Evolutionary conservation across 2,329 filamentous ascomycete species (phyloP), one percentile per base, ranked within the genome.

Genomic region (Diplodia sapinea): DNA sequence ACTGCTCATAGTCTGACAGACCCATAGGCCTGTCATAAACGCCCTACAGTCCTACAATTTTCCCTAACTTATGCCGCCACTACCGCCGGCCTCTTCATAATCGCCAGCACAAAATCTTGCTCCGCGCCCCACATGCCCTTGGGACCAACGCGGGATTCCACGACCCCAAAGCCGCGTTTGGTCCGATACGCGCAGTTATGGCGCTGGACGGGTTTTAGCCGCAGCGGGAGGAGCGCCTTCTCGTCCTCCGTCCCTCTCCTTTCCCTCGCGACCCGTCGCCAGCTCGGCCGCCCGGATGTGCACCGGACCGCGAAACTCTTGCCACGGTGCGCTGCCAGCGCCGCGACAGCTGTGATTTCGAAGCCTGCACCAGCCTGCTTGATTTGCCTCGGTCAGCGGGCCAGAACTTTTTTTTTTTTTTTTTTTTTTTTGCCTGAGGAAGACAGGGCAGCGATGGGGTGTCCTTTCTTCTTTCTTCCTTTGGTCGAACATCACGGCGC

Each of bases 61-160:
- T 4, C 31, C 31, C 8, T 1, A 33, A 9, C 7, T 33, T 7
- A 33, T 33, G 2, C 36, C 36, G 1, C 36, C 9, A 11, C 36
- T 11, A 38, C 17, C 17, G 56, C 56, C 20, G 29, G 43, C n/a
- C 59, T 17, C 59, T 23, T 23, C 59, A 52, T 63, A 4, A 47
- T 40, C 11, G 38, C 2, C 20, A 26, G 2, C 43, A 51, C 47
- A 26, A 63, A 63, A 11, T 63, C 47, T 7, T 12, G 17, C 31
- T 23, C 11, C 11, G 47, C 59, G 13, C 59, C 59, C 59, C 59
- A 63, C 59, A 63, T 51, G 12, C 59, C 59, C 2, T 12, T 31
- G 2, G 43, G 47, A 1, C 29, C 17, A 15, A 36, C 12, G 31
- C 59, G n/a, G 2, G 59, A 9, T 0, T 51, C 47, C 5, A 26